Evolutionary conservation across 2,329 filamentous ascomycete genomes (phyloP).

Genomic region (Parafenestella ontariensis): DNA sequence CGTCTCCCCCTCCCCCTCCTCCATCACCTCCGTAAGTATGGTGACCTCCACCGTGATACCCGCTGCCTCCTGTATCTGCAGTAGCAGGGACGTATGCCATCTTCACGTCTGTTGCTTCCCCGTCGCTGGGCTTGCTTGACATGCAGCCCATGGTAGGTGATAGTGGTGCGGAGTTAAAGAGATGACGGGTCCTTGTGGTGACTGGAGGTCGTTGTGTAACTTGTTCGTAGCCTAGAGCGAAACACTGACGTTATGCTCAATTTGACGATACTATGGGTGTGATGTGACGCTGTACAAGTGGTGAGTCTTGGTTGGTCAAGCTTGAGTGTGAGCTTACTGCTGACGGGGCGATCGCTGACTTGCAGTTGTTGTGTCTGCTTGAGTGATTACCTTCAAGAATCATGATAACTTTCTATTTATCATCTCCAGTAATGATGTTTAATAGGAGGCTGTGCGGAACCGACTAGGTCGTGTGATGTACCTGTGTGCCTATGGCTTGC

Average conservation of each 20-base stretch:
- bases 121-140: conserved; percentile 9
- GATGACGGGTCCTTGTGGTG: not conserved
- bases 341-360: not conserved
- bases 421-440: not conserved
- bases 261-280: not conserved
- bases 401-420: not conserved
- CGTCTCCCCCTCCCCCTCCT: conserved; percentile 12
- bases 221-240: not conserved
- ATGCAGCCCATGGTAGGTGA: conserved; percentile 14
- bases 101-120: not conserved
- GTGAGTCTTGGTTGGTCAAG: not conserved
- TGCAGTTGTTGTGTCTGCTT: not conserved
- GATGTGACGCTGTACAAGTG: not conserved
- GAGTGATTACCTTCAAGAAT: not conserved
- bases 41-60: conserved; percentile 5
- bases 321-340: not conserved
- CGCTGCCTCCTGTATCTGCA: not conserved
- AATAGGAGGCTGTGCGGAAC: not conserved
- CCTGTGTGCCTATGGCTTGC: not conserved
- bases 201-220: not conserved
- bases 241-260: not conserved
- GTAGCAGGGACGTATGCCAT: conserved; percentile 12
- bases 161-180: not conserved
- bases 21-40: conserved; percentile 11
- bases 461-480: not conserved